Evolutionary conservation across 2,329 filamentous ascomycete genomes (phyloP), one percentile per base, ranked within the genome.

Genomic region (Pseudocercospora macadamiae): DNA sequence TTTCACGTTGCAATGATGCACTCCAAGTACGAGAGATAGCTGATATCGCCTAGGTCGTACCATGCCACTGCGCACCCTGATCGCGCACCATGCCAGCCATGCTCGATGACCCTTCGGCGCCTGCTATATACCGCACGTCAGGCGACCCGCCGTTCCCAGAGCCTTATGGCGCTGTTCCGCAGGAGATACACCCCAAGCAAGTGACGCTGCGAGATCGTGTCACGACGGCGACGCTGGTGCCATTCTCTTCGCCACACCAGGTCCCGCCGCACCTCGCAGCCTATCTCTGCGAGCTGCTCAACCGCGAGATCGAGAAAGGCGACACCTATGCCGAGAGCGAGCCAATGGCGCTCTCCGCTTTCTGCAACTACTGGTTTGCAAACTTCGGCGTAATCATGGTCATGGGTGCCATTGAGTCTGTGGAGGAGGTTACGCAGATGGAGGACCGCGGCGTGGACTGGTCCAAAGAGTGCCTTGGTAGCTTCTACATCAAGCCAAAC

Each of bases 401-500:
- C 19, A 80, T 95, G 39, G 91, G 92, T 57, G 86, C 88, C 68
- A 86, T 93, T 57, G 83, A 85, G 52, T 82, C 81, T 57, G 78
- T 83, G 23, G 82, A 85, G 55, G 86, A 79, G 55, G 68, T 81
- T 28, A 71, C 74, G 39, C 71, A 76, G 14, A 79, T 80, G 77
- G 77, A 78, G 53, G 70, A 72, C 21, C 66, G 71, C 3, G 76
- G 76, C 49, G 72, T 71, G 64, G 89, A 93, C 75, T 96, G 92
- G 91, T 84, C 86, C 64, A 87, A 87, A 70, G 83, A 89, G 68
- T 96, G 91, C 69, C 79, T 96, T 42, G 92, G 92, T 57, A 96
- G 90, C 77, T 96, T 96, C 77, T 96, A 95, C 77, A 90, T 96
- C 81, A 93, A 95, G 78, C 91, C 92, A 48, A 96, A 96, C 75